Evolutionary conservation across 768 basidiomycete species (phyloP), one percentile per base, ranked within the genome.

Genomic region (Termitomyces eurrhizus): DNA sequence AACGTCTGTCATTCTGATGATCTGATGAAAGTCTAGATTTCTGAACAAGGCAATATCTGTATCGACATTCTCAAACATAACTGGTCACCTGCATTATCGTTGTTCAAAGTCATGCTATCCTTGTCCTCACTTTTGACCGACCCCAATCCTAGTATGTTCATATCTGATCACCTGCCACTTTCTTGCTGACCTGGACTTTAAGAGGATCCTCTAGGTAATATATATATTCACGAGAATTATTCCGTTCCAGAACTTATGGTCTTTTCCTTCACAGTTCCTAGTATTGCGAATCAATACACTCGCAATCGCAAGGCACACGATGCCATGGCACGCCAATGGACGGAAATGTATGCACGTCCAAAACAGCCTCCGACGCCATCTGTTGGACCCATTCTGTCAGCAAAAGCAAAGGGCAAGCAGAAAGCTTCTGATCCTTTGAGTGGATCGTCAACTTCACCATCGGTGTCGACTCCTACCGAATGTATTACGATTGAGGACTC

Each of bases 61-160:
- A 90, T 94, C 65, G 91, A 97, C 74, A 93, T 96, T 54, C 82
- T 98, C 60, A 97, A 98, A 76, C 83, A 86, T 68, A 90, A 92
- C 67, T 98, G 95, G 95, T 95, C 92, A 1, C 95, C 95, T 7
- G 95, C 95, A 2, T 74, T 98, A 24, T 95, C 93, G 3, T 78
- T 98, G 52, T 95, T 92, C 80, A 97, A 98, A 78, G 91, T 96
- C 68, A 88, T 98, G 74, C 84, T 98, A 21, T 95, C 93, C 32
- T 82, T 98, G 4, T 95, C 93, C 0, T 95, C 93, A 0, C 83
- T 98, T 12, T 79, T 98, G 53, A 95, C 93, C 12, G 95, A 97
- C 66, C 95, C 95, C 0, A 98, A 98, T 76, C 95, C 95, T 1
- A 82, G 93, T 93, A 70, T 62, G 91, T 79, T 51, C 42, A 35